Percentiles rank a stretch among this genome's conserved stretches.
These are phyloP conservation scores for Davidsoniella virescens DNA, from an alignment of 2,329 filamentous ascomycete genomes.

Conservation along the genomic window DNA sequence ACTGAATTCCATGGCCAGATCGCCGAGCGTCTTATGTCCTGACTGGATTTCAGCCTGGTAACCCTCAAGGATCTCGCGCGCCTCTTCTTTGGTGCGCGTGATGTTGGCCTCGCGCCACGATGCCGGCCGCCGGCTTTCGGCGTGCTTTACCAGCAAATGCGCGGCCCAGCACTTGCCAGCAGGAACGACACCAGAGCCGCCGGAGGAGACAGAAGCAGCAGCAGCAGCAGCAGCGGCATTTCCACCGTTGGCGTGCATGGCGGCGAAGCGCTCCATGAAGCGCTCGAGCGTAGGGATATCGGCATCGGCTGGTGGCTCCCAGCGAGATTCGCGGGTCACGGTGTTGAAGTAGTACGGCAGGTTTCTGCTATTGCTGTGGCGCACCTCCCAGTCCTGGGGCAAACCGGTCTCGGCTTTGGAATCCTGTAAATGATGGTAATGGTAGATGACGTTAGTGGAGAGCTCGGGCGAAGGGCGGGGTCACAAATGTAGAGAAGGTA, in stretches of 20 bases:
- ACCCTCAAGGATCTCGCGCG: constrained; percentile 55
- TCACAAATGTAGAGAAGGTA: background rate
- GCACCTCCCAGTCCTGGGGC: constrained; percentile 81
- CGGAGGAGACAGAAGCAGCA: background rate
- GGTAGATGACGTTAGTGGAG: background rate
- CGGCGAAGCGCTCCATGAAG: constrained; percentile 67
- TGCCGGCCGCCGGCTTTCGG: constrained; percentile 68
- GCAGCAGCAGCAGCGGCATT: constrained; percentile 17
- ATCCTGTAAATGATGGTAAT: constrained; percentile 2
- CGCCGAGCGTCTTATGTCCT: constrained; percentile 53
- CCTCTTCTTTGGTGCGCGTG: constrained; percentile 76
- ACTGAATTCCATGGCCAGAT: constrained; percentile 75
- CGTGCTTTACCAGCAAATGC: constrained; percentile 88
- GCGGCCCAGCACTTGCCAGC: constrained; percentile 84
- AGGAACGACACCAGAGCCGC: constrained; percentile 19
- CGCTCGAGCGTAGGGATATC: constrained; percentile 84
- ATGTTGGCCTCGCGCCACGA: constrained; percentile 89
- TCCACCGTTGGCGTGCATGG: constrained; percentile 36
- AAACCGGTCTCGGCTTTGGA: constrained; percentile 49
- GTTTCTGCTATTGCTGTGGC: constrained; percentile 96
- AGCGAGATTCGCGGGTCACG: constrained; percentile 71
- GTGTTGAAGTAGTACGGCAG: constrained; percentile 98
- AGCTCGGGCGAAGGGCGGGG: background rate
- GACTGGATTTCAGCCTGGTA: constrained; percentile 63
- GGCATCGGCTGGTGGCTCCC: constrained; percentile 80